Base-by-base conservation (phyloP, 768 basidiomycete genomes). In the Clavulina sp. region DNA sequence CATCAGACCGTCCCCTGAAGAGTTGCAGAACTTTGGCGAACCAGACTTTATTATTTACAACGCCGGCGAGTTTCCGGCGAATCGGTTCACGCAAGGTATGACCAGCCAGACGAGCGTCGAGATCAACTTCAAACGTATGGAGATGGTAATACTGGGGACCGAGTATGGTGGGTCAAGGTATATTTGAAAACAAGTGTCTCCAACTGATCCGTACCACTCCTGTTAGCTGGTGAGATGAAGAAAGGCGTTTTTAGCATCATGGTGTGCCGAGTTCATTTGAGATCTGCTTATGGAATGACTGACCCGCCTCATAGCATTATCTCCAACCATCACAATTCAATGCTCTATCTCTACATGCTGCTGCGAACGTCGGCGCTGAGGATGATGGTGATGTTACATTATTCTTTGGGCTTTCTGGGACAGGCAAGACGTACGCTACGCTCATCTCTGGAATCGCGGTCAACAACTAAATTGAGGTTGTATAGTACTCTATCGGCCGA, bases 11-110 rank as follows among this genome's bases (percentile, higher is more conserved):
- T 93, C 92, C 4, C 79, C 84, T 52, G 85, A 92, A 60, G 91
- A 99, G 67, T 78, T 99, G 36, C 79, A 78, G 56, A 74, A 81
- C 63, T 99, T 95, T 64, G 95, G 93, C 64, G 87, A 93, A 61
- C 95, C 95, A 41, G 95, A 99, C 64, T 99, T 99, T 68, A 96
- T 89, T 71, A 96, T 99, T 67, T 96, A 97, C 78, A 97, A 97
- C 68, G 95, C 95, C 41, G 95, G 95, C 57, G 92, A 96, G 66
- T 97, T 99, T 81, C 93, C 95, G 13, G 95, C 95, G 59, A 99
- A 99, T 67, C 84, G 95, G 40, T 97, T 97, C 77, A 99, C 95
- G 54, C 7, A 49, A 16, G 48, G 48, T 31, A 30, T 33, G 48
- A 49, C 48, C 16, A 16, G 26, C 31, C 48, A 49, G 48, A 49